phyloP scores from a whole-genome alignment of 1,139 yeast genomes.

The Candida pseudocylindracea region DNA sequence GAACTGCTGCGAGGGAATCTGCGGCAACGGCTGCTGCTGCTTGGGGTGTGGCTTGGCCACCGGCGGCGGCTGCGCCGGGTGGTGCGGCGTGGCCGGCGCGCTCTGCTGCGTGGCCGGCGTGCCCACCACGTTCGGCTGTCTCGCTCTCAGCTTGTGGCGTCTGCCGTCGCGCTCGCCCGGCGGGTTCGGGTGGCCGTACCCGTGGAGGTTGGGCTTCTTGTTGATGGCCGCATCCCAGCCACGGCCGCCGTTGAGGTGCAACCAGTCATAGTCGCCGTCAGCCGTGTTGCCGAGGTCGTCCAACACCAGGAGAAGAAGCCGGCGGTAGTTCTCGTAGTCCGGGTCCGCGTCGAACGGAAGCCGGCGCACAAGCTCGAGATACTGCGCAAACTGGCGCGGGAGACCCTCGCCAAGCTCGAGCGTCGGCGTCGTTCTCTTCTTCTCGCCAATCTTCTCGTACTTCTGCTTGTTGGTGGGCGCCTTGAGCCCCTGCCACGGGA shows the following conservation, averaged over 20 bases:
- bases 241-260: constrained; percentile 58
- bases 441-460: constrained; percentile 91
- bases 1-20: no score
- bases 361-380: constrained; percentile 62
- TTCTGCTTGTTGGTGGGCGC: constrained; percentile 96
- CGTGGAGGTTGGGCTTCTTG: constrained; percentile 63
- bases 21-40: no score
- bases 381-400: constrained; percentile 75
- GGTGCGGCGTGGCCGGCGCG: no score
- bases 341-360: constrained; percentile 73
- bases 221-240: constrained; percentile 71
- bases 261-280: constrained; percentile 68
- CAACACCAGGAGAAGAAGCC: constrained; percentile 20
- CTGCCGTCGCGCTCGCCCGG: constrained; percentile 13
- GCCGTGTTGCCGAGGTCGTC: constrained; percentile 12
- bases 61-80: no score
- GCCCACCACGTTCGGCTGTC: no score
- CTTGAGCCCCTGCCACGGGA: constrained; percentile 97
- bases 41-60: no score
- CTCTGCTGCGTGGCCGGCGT: no score
- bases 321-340: constrained; percentile 31
- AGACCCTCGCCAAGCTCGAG: constrained; percentile 59
- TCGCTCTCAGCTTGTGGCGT: neutral
- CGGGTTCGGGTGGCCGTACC: constrained; percentile 56
- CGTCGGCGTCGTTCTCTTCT: constrained; percentile 71